Conservation (phyloP, 1,284 basidiomycete species). For the Cutaneotrichosporon arboriforme region DNA sequence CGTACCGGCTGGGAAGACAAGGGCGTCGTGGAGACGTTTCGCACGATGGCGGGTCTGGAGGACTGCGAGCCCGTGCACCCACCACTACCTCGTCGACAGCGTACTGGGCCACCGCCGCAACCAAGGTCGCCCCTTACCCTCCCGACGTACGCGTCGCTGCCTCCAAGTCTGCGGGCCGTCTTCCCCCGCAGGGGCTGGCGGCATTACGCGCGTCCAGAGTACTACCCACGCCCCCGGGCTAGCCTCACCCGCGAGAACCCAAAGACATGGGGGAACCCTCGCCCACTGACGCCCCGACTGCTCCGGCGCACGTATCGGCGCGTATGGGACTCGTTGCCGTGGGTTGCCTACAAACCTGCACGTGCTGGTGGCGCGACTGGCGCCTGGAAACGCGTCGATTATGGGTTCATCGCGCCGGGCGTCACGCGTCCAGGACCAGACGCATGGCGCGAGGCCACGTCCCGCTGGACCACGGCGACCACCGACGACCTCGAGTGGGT, state of each 20-base stretch:
- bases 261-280: slow-evolving; percentile 25
- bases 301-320: slow-evolving; percentile 25
- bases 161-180: not conserved
- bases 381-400: not conserved
- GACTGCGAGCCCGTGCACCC: not conserved
- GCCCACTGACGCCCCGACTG: slow-evolving; percentile 19
- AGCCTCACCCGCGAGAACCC: slow-evolving; percentile 27
- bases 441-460: not conserved
- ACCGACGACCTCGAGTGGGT: not conserved
- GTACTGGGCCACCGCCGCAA: no score
- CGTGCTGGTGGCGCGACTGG: not conserved
- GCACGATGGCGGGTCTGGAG: slow-evolving; percentile 22
- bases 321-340: slow-evolving; percentile 28
- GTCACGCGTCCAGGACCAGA: not conserved
- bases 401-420: no score
- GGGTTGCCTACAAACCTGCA: slow-evolving; percentile 12
- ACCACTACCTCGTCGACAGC: not conserved
- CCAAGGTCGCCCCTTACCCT: no score
- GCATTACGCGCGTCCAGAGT: not conserved
- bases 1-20: slow-evolving; percentile 15
- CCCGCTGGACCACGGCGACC: not conserved
- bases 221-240: slow-evolving; percentile 22
- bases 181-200: not conserved
- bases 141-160: not conserved
- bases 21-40: slow-evolving; percentile 17